phyloP scores from a whole-genome alignment of 176 grass and related monocot genomes.

The Oryza australiensis region DNA sequence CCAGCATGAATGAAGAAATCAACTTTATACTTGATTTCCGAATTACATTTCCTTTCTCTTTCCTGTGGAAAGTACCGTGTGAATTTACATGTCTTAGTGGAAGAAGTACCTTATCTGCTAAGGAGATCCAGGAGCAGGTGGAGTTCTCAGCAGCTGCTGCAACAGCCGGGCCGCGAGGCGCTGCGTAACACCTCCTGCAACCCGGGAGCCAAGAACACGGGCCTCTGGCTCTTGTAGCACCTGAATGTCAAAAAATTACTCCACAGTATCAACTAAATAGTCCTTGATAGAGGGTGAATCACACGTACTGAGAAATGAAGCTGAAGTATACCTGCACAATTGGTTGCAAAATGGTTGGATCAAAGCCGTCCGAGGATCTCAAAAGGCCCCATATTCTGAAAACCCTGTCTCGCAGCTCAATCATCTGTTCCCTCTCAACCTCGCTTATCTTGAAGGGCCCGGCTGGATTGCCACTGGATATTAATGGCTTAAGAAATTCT shows the following conservation, averaged over 20 bases:
- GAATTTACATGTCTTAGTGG: constrained; percentile 52
- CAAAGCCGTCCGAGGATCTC: constrained; percentile 86
- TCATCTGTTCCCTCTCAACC: constrained; percentile 62
- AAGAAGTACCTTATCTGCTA: constrained; percentile 32
- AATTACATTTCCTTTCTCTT: constrained; percentile 41
- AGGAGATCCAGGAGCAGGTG: constrained; percentile 33
- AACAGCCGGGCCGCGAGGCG: constrained; percentile 77
- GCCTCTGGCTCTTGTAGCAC: constrained; percentile 85
- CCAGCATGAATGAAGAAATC: constrained; percentile 34
- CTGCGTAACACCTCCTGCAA: constrained; percentile 87
- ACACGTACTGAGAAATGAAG: neutral
- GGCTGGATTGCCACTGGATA: constrained; percentile 55
- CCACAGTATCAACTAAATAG: neutral
- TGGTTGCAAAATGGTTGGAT: constrained; percentile 89
- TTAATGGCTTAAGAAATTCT: constrained; percentile 69
- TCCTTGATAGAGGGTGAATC: constrained; percentile 1
- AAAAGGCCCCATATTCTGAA: constrained; percentile 83
- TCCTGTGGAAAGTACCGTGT: constrained; percentile 37
- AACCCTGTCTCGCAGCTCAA: constrained; percentile 79
- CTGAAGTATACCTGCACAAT: constrained; percentile 69
- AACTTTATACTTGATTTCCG: constrained; percentile 33
- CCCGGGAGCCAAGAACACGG: constrained; percentile 63
- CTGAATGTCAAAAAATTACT: constrained; percentile 42
- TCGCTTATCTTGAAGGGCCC: constrained; percentile 77
- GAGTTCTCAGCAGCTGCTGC: constrained; percentile 72